These are phyloP conservation scores for Pisolithus orientalis DNA, from an alignment of 768 basidiomycete species.

Conservation along the genomic window DNA sequence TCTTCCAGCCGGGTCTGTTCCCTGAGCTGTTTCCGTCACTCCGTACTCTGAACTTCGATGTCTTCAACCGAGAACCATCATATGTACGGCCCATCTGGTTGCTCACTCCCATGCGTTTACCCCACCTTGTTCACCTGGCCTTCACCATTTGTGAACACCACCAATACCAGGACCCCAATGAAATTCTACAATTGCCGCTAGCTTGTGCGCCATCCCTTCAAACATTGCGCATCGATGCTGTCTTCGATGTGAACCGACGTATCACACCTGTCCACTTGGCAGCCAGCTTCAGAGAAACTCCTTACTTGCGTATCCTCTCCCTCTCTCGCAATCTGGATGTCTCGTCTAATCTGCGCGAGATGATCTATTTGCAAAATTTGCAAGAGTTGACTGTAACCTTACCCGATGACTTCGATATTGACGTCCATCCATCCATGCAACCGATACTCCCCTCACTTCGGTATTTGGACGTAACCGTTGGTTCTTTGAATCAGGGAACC, in stretches of 20 bases:
- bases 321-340: constrained; percentile 19
- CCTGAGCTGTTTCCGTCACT: constrained; percentile 19
- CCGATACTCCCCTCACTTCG: constrained; percentile 16
- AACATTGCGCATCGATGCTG: constrained; percentile 16
- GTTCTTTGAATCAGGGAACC: constrained; percentile 22
- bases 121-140: constrained; percentile 14
- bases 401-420: constrained; percentile 12
- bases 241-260: not conserved
- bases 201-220: constrained; percentile 13
- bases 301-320: constrained; percentile 15
- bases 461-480: constrained; percentile 15
- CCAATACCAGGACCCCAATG: constrained; percentile 9
- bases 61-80: constrained; percentile 12
- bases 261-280: constrained; percentile 1
- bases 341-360: constrained; percentile 15
- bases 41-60: constrained; percentile 16
- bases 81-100: constrained; percentile 12
- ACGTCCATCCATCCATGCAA: constrained; percentile 1
- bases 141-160: constrained; percentile 19
- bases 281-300: constrained; percentile 13
- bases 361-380: constrained; percentile 16
- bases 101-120: constrained; percentile 15
- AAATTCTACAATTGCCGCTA: constrained; percentile 20
- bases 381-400: constrained; percentile 17
- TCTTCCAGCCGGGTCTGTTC: constrained; percentile 16